Percentiles rank a stretch among this genome's conserved stretches.
These are phyloP conservation scores for Cordyceps militaris DNA, from an alignment of 2,329 filamentous ascomycete species.

Conservation along the genomic window DNA sequence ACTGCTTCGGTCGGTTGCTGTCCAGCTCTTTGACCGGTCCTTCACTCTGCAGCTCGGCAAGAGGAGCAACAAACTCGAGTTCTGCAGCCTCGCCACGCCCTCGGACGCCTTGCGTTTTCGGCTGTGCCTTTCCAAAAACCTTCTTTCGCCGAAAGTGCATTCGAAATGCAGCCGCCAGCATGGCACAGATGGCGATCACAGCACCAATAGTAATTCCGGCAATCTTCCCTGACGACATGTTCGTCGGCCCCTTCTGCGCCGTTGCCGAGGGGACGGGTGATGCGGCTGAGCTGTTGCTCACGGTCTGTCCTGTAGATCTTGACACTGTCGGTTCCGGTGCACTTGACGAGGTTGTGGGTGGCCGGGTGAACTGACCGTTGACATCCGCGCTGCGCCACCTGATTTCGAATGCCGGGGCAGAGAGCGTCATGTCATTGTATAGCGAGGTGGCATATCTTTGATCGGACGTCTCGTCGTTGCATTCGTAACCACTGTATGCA, in stretches of 20 bases:
- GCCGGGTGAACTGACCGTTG: background rate
- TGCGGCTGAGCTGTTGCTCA: background rate
- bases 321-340: background rate
- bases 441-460: conserved; percentile 19
- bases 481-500: conserved; percentile 17
- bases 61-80: background rate
- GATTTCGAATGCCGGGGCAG: conserved; percentile 25
- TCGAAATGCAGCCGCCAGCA: background rate
- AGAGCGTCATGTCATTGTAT: conserved; percentile 18
- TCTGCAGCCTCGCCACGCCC: background rate
- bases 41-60: background rate
- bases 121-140: background rate
- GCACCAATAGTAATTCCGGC: conserved; percentile 5
- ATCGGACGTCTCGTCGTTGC: conserved; percentile 18
- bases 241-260: background rate
- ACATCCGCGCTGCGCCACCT: conserved; percentile 22
- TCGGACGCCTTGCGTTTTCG: background rate
- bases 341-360: background rate
- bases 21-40: background rate
- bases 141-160: background rate
- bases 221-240: background rate
- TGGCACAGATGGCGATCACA: background rate
- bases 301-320: background rate
- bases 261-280: background rate
- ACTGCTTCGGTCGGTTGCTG: conserved; percentile 3